Conservation (phyloP, 2,329 filamentous ascomycete genomes). For the Cercospora sp. region DNA sequence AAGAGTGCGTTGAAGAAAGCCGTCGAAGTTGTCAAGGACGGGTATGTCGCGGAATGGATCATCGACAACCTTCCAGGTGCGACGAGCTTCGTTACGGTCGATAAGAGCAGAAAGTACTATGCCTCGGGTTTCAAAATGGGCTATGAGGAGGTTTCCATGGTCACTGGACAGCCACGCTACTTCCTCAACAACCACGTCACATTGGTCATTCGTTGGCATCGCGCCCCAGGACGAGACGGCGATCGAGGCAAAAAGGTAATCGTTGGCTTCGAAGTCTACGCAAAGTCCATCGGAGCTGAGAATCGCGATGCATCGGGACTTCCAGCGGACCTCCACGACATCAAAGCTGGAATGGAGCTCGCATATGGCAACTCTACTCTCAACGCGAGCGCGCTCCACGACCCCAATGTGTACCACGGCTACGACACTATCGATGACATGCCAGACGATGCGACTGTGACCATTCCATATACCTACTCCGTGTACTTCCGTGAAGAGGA, state of each 20-base stretch:
- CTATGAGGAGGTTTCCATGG: constrained; percentile 66
- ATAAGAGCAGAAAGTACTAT: constrained; percentile 84
- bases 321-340: constrained; percentile 64
- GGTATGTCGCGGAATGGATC: constrained; percentile 91
- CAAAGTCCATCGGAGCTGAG: constrained; percentile 72
- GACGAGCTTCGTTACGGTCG: constrained; percentile 83
- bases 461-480: constrained; percentile 83
- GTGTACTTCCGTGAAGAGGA: constrained; percentile 86
- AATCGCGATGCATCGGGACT: constrained; percentile 66
- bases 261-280: constrained; percentile 86
- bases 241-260: constrained; percentile 74
- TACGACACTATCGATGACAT: constrained; percentile 55
- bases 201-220: constrained; percentile 76
- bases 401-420: constrained; percentile 56
- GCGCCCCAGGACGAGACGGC: constrained; percentile 68
- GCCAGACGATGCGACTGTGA: constrained; percentile 66
- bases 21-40: constrained; percentile 70
- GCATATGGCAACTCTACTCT: constrained; percentile 66
- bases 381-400: constrained; percentile 48
- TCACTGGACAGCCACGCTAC: constrained; percentile 63
- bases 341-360: constrained; percentile 67
- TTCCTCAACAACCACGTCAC: constrained; percentile 88
- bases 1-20: constrained; percentile 66
- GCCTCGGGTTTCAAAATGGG: constrained; percentile 87
- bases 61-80: constrained; percentile 88